Conservation (phyloP, 2,329 filamentous ascomycete genomes). For the Hypoxylon rubiginosum region DNA sequence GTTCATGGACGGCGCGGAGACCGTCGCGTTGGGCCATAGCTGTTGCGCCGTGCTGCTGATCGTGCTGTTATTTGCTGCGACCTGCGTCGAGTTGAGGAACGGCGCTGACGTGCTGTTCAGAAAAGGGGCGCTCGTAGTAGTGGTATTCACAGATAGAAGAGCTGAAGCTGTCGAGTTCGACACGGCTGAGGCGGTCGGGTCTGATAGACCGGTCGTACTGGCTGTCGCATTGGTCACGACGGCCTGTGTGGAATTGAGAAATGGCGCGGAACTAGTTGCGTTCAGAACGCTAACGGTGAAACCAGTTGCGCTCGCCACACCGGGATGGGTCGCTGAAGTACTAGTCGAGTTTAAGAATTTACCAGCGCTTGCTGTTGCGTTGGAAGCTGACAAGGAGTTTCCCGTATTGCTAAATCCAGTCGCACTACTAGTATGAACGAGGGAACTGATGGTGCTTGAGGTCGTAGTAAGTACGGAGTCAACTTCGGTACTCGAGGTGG, state of each 20-base stretch:
- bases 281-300: constrained; percentile 13
- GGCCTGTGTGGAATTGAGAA: constrained; percentile 24
- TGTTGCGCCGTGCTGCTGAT: not conserved
- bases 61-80: constrained; percentile 6
- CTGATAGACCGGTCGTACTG: constrained; percentile 4
- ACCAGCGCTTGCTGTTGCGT: constrained; percentile 20
- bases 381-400: constrained; percentile 4
- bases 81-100: constrained; percentile 25
- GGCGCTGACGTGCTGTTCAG: constrained; percentile 7
- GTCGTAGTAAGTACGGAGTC: not conserved
- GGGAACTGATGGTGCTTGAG: constrained; percentile 1
- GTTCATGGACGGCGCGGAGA: constrained; percentile 26
- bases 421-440: not conserved
- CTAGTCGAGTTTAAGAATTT: constrained; percentile 26
- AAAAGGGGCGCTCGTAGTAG: constrained; percentile 1
- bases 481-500: constrained; percentile 6
- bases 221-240: constrained; percentile 17
- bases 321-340: not conserved
- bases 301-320: constrained; percentile 10
- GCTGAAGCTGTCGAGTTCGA: constrained; percentile 29
- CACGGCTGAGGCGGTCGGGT: constrained; percentile 26
- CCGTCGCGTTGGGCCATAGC: constrained; percentile 9
- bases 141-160: not conserved
- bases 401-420: constrained; percentile 18
- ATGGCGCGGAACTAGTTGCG: constrained; percentile 28